phyloP scores from a whole-genome alignment of 345 rosid genomes.

The Eucalyptus cladocalyx region DNA sequence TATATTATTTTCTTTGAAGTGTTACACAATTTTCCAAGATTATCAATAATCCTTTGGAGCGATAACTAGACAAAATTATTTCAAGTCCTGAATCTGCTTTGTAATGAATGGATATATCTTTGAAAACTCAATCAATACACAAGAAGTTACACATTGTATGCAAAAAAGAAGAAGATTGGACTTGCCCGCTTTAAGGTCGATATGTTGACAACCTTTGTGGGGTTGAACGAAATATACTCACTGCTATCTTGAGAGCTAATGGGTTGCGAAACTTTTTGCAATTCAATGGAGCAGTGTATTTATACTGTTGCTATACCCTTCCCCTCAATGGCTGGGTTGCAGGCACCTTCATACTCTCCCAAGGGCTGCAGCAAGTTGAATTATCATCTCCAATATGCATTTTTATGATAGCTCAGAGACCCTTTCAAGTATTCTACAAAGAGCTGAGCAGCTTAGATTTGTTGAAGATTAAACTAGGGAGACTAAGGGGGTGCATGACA shows the following conservation, averaged over 20 bases:
- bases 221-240: neutral
- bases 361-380: neutral
- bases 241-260: neutral
- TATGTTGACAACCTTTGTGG: neutral
- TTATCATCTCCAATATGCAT: neutral
- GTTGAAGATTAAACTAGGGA: neutral
- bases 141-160: neutral
- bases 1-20: neutral
- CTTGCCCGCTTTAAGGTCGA: neutral
- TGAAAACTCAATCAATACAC: neutral
- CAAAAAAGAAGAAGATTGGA: neutral
- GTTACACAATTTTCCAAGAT: neutral
- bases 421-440: neutral
- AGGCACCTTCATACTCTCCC: neutral
- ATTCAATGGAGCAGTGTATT: neutral
- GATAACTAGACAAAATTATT: neutral
- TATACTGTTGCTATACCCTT: neutral
- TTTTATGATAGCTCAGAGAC: neutral
- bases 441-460: neutral
- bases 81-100: neutral
- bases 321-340: neutral
- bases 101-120: neutral
- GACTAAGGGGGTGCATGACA: too few relatives aligned
- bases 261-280: neutral
- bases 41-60: neutral